A percentile compares a stretch with the other conserved stretches of the same genome.
phyloP scores from a whole-genome alignment of 352 stramenopile species.

The Globisporangium sylvaticum region DNA sequence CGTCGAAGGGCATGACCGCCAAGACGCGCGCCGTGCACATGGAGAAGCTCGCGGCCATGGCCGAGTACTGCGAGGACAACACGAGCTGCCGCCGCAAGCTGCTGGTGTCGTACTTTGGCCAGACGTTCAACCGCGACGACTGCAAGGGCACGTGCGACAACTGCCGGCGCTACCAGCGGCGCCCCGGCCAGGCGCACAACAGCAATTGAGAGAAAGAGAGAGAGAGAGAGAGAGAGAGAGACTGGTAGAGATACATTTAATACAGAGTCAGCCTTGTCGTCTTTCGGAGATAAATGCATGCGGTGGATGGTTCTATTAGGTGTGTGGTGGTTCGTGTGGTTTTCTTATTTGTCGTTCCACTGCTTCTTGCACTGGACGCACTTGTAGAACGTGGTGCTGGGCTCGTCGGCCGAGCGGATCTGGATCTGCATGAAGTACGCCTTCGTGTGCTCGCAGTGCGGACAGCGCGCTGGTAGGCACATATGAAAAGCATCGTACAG shows the following conservation, averaged over 20 bases:
- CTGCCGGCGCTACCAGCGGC: conserved; percentile 11
- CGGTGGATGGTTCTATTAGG: background rate
- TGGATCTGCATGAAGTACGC: conserved; percentile 99
- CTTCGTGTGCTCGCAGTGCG: conserved; percentile 92
- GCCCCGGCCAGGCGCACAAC: conserved; percentile 5
- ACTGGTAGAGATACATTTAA: background rate
- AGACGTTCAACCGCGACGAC: conserved; percentile 62
- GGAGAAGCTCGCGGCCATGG: conserved; percentile 77
- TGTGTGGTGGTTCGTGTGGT: background rate
- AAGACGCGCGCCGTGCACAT: conserved; percentile 67
- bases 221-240: conserved; percentile 1
- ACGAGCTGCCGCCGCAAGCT: conserved; percentile 70
- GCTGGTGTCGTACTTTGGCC: conserved; percentile 78
- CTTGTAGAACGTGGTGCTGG: conserved; percentile 99
- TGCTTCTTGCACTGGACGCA: conserved; percentile 97
- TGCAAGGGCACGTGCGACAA: conserved; percentile 38
- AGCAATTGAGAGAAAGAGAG: background rate
- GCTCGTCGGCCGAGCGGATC: conserved; percentile 97
- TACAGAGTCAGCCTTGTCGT: background rate
- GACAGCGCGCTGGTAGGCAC: conserved; percentile 77
- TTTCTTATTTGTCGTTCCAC: conserved; percentile 89
- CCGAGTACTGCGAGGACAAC: conserved; percentile 74
- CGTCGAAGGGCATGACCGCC: conserved; percentile 74
- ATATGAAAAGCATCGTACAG: background rate
- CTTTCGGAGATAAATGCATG: background rate